These are phyloP conservation scores for Sesbania bispinosa DNA, from an alignment of 306 rosid genomes.

Conservation along the genomic window DNA sequence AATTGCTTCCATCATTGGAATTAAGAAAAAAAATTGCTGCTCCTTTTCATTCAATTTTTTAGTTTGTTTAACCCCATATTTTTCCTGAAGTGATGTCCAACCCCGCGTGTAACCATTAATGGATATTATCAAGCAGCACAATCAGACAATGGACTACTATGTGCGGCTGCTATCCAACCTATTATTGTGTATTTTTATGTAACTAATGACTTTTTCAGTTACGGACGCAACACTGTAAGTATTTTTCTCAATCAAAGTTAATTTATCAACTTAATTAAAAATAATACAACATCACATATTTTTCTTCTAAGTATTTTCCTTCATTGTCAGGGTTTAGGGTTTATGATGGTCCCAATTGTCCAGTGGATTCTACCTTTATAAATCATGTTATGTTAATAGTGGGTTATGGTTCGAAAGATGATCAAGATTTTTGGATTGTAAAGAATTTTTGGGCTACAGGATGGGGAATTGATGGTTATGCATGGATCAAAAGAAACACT, in stretches of 20 bases:
- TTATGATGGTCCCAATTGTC: conserved; percentile 19
- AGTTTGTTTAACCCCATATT: neutral
- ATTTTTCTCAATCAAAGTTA: neutral
- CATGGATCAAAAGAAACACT: conserved; percentile 47
- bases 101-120: neutral
- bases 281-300: neutral
- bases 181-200: conserved; percentile 38
- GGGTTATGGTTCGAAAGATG: conserved; percentile 35
- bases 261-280: neutral
- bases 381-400: conserved; percentile 30
- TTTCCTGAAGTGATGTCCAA: neutral
- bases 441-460: conserved; percentile 52
- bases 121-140: conserved; percentile 35
- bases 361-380: neutral
- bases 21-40: too few species aligned
- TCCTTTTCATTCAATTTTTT: neutral
- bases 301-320: neutral
- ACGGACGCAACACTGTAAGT: conserved; percentile 21
- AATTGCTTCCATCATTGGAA: neutral
- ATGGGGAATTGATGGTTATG: conserved; percentile 49
- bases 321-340: conserved; percentile 38
- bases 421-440: conserved; percentile 53
- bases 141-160: conserved; percentile 35
- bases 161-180: conserved; percentile 44
- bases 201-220: conserved; percentile 26